Base-by-base conservation (phyloP, 371 early-diverging fungal genomes). In the Dichotomocladium elegans region DNA sequence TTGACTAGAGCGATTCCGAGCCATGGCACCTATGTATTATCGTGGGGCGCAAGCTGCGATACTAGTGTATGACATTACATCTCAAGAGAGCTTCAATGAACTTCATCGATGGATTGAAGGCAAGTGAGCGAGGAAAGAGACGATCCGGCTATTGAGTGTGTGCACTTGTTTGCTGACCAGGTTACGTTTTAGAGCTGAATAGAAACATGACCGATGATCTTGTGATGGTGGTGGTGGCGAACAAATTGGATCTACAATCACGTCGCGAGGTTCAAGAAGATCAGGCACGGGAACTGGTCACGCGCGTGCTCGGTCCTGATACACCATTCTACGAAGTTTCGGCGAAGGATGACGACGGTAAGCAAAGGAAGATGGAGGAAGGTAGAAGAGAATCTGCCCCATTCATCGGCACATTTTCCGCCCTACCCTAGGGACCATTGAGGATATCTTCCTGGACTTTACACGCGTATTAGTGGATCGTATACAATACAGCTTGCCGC, bases 11-110 rank as follows among this genome's bases (percentile, higher is more conserved):
- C 76, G 82, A 48, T 82, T 82, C 63, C 70, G 82, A 57, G 82
- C 83, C 35, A 82, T 82, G 83, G 85, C 90, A 33, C 87, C 86
- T 37, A 86, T 88, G 85, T 90, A 90, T 58, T 90, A 90, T 59
- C 80, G 90, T 52, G 90, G 90, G 2, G 85, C 87, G 25, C 83
- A 80, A 48, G 85, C 87, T 29, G 85, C 85, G 15, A 72, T 85
- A 26, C 58, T 87, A 22, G 85, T 85, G 40, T 87, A 72, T 81
- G 89, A 62, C 41, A 53, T 62, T 29, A 62, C 63, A 7, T 62
- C 63, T 29, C 53, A 57, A 46, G 63, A 62, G n/a, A 62, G 63
- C 21, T 62, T 62, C 46, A 51, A 28, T n/a, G 63, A 62, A 44
- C 28, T 62, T 37, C 63, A 62, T 46, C 57, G 58, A n/a, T 62